Base-by-base conservation (phyloP, 164 flowering plant species). In the Magnolia sinica region DNA sequence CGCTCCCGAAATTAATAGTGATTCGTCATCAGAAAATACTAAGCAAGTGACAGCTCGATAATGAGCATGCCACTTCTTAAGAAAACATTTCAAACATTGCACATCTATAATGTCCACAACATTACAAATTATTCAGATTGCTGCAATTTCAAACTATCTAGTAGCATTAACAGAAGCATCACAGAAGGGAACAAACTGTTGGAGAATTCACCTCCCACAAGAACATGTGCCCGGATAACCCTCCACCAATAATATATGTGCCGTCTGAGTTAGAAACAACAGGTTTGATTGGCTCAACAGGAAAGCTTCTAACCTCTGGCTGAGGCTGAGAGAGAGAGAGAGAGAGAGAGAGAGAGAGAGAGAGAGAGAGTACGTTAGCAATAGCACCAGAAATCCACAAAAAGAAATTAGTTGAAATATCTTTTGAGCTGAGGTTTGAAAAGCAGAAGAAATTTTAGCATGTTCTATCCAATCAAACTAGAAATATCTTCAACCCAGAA, bases 51-150 rank as follows among this genome's bases (percentile, higher is more conserved):
- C 94, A 73, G 87, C 89, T 75, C 95, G 88, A 76, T 84, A 87
- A 84, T 95, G 98, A 20, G 90, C 99, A 80, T 85, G 89, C 98
- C 98, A 95, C 80, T 86, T 89, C 83, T 78, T 87, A 24, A 95
- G 90, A 8, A 16, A 55, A 11, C 45, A 37, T 55, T 55, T 55
- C 61, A 9, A 55, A 16, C 61, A 55, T 55, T 16, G 18, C 18
- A 11, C 2, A 9, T 55, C 61, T 55, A 55, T 3, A 55, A 55
- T 55, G 16, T 55, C 61, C 13, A 55, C 45, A 5, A 37, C 45
- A 37, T 37, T 37, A 37, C 45, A 37, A 37, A 37, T 37, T 37
- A 37, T 37, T 5, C 45, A 37, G 45, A 37, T 37, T 37, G 45
- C 45, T 37, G 45, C 45, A 37, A 37, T 37, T 37, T 5, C 7